phyloP scores from a whole-genome alignment of 768 basidiomycete species.

The Suillus americanus region DNA sequence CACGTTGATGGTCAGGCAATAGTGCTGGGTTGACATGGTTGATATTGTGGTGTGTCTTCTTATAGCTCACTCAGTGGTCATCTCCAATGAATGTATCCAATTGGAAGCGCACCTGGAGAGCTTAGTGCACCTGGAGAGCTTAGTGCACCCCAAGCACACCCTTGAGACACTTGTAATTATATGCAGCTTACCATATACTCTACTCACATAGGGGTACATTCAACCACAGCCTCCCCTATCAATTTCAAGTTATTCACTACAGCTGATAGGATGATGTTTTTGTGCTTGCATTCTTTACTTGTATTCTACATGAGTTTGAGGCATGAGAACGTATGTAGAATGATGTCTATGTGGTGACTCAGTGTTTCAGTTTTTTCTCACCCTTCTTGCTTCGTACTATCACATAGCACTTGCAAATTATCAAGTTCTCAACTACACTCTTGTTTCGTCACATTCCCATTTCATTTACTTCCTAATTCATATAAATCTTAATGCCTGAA shows the following conservation, averaged over 20 bases:
- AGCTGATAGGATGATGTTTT: constrained; percentile 7
- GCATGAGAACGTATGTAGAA: too few relatives aligned
- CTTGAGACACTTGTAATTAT: constrained; percentile 45
- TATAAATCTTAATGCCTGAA: too few relatives aligned
- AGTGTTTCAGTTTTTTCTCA: too few relatives aligned
- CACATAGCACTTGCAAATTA: too few relatives aligned
- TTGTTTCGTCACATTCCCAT: too few relatives aligned
- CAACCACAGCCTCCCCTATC: background rate
- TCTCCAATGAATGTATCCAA: background rate
- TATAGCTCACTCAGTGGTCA: background rate
- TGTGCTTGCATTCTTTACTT: constrained; percentile 3
- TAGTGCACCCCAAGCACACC: constrained; percentile 26
- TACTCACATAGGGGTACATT: constrained; percentile 52
- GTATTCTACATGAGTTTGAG: too few relatives aligned
- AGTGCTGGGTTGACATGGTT: constrained; percentile 34
- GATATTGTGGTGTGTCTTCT: constrained; percentile 36
- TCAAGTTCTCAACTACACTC: too few relatives aligned
- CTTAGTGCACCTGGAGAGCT: constrained; percentile 10
- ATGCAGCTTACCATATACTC: constrained; percentile 49
- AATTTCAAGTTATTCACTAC: background rate
- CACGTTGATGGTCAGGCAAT: constrained; percentile 19
- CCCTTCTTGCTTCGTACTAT: too few relatives aligned
- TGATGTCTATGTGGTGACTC: too few relatives aligned
- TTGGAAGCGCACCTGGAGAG: constrained; percentile 5
- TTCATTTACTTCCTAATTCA: too few relatives aligned